Evolutionary conservation across 2,329 filamentous ascomycete genomes (phyloP).

Genomic region (Talaromyces islandicus): DNA sequence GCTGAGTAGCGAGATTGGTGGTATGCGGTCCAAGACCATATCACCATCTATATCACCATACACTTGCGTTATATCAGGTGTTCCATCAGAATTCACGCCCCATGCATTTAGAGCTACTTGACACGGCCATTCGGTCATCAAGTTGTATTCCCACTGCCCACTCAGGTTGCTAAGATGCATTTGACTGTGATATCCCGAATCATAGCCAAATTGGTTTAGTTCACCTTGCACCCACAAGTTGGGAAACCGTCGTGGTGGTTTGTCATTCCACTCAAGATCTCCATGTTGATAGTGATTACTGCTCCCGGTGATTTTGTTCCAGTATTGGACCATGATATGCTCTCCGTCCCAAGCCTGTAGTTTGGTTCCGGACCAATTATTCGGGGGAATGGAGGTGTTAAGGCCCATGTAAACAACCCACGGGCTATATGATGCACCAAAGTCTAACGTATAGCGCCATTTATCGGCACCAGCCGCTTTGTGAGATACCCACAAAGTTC

Average conservation of each 20-base stretch:
- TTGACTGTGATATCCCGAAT: conserved; percentile 46
- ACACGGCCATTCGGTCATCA: conserved; percentile 56
- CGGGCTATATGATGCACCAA: conserved; percentile 50
- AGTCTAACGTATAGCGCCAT: conserved; percentile 55
- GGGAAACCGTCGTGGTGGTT: conserved; percentile 45
- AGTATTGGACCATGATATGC: conserved; percentile 57
- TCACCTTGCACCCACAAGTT: conserved; percentile 53
- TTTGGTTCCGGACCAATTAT: conserved; percentile 48
- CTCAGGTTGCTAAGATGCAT: conserved; percentile 38
- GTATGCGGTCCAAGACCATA: conserved; percentile 51
- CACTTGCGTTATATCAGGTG: conserved; percentile 50
- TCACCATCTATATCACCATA: conserved; percentile 56
- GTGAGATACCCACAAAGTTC: conserved; percentile 43
- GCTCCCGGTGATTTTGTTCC: conserved; percentile 48
- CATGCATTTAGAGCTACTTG: conserved; percentile 54
- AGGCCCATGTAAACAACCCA: conserved; percentile 48
- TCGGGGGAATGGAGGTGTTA: conserved; percentile 38
- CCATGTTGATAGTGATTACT: conserved; percentile 52
- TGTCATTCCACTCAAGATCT: conserved; percentile 38
- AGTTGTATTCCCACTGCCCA: conserved; percentile 48
- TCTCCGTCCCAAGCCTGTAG: conserved; percentile 51
- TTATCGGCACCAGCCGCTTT: conserved; percentile 53
- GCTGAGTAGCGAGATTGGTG: conserved; percentile 47
- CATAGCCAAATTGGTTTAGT: conserved; percentile 56
- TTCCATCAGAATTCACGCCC: conserved; percentile 55